Evolutionary conservation across 1,139 yeast genomes (phyloP).

Genomic region (Geotrichum europaeum): DNA sequence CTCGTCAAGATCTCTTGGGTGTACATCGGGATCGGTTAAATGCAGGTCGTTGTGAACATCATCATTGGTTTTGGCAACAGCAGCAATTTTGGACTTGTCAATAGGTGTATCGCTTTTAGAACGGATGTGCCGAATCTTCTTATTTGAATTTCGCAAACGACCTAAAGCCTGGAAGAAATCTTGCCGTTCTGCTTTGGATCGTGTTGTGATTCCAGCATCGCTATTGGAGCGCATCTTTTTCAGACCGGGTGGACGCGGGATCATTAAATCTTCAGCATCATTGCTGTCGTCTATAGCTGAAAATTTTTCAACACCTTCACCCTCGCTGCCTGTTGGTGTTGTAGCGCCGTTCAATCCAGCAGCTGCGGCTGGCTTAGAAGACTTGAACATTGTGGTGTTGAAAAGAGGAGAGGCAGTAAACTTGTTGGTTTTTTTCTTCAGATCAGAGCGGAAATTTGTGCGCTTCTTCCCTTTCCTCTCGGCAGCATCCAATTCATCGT

Average conservation of each 20-base stretch:
- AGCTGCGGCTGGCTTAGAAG: not conserved
- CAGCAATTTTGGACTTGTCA: not conserved
- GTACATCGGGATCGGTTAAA: conserved; percentile 30
- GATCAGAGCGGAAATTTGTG: conserved; percentile 1
- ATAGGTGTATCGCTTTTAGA: not conserved
- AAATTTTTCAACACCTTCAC: not conserved
- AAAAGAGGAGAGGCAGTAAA: conserved; percentile 1
- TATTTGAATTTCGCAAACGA: not conserved
- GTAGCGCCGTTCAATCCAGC: not conserved
- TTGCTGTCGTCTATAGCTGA: not conserved
- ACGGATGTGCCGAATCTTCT: not conserved
- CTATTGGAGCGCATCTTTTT: conserved; percentile 23
- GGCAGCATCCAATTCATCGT: conserved; percentile 5
- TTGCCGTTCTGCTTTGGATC: conserved; percentile 3
- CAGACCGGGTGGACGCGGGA: conserved; percentile 7
- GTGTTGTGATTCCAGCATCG: conserved; percentile 21
- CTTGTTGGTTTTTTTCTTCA: conserved; percentile 4
- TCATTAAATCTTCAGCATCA: not conserved
- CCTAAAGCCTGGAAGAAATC: not conserved
- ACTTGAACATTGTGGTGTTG: conserved; percentile 5
- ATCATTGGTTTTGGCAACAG: not conserved
- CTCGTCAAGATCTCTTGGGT: not conserved
- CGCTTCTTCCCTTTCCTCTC: not conserved
- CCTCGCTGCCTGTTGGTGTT: conserved; percentile 1
- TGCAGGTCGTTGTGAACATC: not conserved